A percentile compares a stretch with the other conserved stretches of the same genome.
Conservation (phyloP, 1,139 yeast species). For the Suhomyces bokatorum region DNA sequence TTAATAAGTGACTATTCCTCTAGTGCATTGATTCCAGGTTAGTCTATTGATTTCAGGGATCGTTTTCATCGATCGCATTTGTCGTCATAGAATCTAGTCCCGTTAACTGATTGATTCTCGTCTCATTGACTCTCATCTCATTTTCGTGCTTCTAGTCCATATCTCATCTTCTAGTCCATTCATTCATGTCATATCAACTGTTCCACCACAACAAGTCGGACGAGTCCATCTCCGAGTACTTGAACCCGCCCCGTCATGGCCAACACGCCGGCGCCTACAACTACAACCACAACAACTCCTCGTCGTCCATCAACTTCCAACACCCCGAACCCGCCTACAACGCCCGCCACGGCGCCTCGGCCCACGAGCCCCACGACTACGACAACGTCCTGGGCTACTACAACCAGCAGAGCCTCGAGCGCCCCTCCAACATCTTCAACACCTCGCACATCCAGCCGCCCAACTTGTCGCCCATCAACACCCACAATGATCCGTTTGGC, state of each 20-base stretch:
- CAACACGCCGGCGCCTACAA: slow-evolving; percentile 23
- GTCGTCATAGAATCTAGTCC: no score
- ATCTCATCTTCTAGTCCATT: no score
- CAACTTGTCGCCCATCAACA: slow-evolving; percentile 19
- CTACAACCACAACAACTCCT: slow-evolving; percentile 19
- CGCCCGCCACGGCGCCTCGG: slow-evolving; percentile 12
- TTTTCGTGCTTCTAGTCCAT: no score
- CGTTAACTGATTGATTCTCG: no score
- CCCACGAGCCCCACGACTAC: slow-evolving; percentile 15
- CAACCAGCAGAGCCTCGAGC: slow-evolving; percentile 18
- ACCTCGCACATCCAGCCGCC: slow-evolving; percentile 24
- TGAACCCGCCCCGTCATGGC: slow-evolving; percentile 17
- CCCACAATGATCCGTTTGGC: slow-evolving; percentile 13
- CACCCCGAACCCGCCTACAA: slow-evolving; percentile 35
- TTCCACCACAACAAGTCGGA: slow-evolving; percentile 9
- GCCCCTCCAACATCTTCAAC: slow-evolving; percentile 27
- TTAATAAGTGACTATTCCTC: no score
- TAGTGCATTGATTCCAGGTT: no score
- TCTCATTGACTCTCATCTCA: no score
- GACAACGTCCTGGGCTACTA: slow-evolving; percentile 23
- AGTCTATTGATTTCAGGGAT: no score
- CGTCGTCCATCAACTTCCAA: slow-evolving; percentile 32
- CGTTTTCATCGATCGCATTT: no score
- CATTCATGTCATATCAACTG: slow-evolving; percentile 7
- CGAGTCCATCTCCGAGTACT: slow-evolving; percentile 16